These are phyloP conservation scores for Cryptococcus amylolentus DNA, from an alignment of 1,284 basidiomycete species.

Conservation along the genomic window DNA sequence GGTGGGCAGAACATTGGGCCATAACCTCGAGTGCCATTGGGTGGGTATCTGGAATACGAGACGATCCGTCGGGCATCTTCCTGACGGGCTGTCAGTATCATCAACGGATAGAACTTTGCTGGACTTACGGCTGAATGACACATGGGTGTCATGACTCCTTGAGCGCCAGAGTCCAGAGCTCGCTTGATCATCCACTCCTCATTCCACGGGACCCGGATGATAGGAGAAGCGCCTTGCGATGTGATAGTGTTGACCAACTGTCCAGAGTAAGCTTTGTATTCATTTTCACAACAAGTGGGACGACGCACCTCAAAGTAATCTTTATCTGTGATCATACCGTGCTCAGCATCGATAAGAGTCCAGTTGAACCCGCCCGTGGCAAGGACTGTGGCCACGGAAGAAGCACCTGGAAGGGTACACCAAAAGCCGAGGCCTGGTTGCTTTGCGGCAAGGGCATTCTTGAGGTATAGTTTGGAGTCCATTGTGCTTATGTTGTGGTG, in stretches of 20 bases:
- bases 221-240: conserved; percentile 34
- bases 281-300: not conserved
- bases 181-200: conserved; percentile 45
- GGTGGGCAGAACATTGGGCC: conserved; percentile 33
- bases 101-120: not conserved
- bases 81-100: conserved; percentile 5
- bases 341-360: conserved; percentile 32
- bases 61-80: conserved; percentile 29
- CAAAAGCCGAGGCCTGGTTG: conserved; percentile 68
- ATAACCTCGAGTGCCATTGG: conserved; percentile 30
- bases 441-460: conserved; percentile 54
- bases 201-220: conserved; percentile 43
- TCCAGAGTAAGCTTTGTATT: not conserved
- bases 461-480: conserved; percentile 37
- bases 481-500: conserved; percentile 5
- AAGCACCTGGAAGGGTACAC: conserved; percentile 53
- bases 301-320: conserved; percentile 31
- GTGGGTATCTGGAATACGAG: conserved; percentile 31
- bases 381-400: conserved; percentile 29
- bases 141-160: conserved; percentile 39
- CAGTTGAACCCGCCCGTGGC: conserved; percentile 38
- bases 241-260: conserved; percentile 29
- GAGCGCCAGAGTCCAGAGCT: conserved; percentile 45
- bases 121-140: conserved; percentile 25
- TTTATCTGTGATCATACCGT: conserved; percentile 31